Conservation (phyloP, 208 protist genomes). For the Leptomonas pyrrhocoris region DNA sequence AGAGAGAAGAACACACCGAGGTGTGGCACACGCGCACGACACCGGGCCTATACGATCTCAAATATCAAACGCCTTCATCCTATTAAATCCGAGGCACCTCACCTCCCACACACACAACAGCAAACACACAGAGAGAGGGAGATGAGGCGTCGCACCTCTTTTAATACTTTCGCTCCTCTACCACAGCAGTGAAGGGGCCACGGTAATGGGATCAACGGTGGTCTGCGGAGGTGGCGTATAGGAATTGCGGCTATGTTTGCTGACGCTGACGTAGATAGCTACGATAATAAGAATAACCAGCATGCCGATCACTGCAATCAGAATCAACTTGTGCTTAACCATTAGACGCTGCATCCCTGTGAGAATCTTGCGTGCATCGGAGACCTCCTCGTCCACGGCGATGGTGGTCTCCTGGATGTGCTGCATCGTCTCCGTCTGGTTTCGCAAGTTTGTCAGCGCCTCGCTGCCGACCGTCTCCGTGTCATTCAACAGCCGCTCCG, state of each 20-base stretch:
- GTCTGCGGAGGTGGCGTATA: conserved; percentile 23
- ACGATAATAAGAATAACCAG: conserved; percentile 70
- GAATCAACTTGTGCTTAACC: conserved; percentile 78
- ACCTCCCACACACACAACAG: too few relatives aligned
- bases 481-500: conserved; percentile 72
- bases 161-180: not conserved
- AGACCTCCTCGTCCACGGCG: conserved; percentile 75
- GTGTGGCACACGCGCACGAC: too few relatives aligned
- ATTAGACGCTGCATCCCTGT: conserved; percentile 66
- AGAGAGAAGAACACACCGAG: too few relatives aligned
- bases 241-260: conserved; percentile 33
- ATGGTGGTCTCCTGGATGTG: conserved; percentile 71
- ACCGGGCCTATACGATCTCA: too few relatives aligned
- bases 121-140: not conserved
- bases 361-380: conserved; percentile 65
- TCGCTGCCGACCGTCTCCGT: conserved; percentile 66
- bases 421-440: conserved; percentile 72
- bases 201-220: conserved; percentile 38
- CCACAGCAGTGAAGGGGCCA: conserved; percentile 15
- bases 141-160: not conserved
- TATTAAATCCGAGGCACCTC: too few relatives aligned
- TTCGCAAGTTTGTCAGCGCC: conserved; percentile 59
- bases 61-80: too few relatives aligned
- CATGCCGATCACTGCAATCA: conserved; percentile 60
- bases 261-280: conserved; percentile 59